Evolutionary conservation across 2,329 filamentous ascomycete species (phyloP).

Genomic region (Tolypocladium paradoxum): DNA sequence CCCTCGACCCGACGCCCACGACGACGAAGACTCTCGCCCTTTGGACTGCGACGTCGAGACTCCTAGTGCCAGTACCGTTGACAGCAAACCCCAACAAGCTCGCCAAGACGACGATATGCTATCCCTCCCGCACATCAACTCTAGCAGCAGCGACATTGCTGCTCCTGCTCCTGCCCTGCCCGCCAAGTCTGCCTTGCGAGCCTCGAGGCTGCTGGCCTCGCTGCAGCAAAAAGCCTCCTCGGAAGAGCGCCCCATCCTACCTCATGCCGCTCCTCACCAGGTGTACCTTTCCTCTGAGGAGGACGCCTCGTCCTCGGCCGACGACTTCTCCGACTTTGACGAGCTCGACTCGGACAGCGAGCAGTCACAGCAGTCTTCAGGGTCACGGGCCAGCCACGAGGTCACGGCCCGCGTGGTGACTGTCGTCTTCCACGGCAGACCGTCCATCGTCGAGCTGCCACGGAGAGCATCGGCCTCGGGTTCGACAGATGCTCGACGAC

Average conservation of each 20-base stretch:
- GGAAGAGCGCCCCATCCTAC: slow-evolving; percentile 20
- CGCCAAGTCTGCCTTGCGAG: slow-evolving; percentile 36
- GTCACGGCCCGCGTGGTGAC: slow-evolving; percentile 48
- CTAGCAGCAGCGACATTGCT: slow-evolving; percentile 7
- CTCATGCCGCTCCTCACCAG: slow-evolving; percentile 40
- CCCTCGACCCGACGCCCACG: background rate
- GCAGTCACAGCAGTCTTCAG: slow-evolving; percentile 12
- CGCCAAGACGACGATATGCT: slow-evolving; percentile 17
- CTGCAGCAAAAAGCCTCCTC: slow-evolving; percentile 19
- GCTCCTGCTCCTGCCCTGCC: slow-evolving; percentile 37
- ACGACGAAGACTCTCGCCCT: background rate
- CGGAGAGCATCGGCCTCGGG: slow-evolving; percentile 33
- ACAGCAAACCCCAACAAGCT: background rate
- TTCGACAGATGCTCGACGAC: slow-evolving; percentile 16
- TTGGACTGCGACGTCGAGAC: background rate
- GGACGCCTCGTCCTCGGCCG: slow-evolving; percentile 51
- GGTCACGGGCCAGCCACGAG: slow-evolving; percentile 34
- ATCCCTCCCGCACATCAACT: slow-evolving; percentile 11
- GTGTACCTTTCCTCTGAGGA: slow-evolving; percentile 57
- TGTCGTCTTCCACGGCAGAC: slow-evolving; percentile 49
- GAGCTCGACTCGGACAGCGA: slow-evolving; percentile 36
- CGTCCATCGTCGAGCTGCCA: slow-evolving; percentile 42
- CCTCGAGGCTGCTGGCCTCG: slow-evolving; percentile 28
- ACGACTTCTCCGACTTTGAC: slow-evolving; percentile 44
- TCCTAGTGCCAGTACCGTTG: background rate